Conservation (phyloP, 176 grass and related monocot genomes). For the Oryza meyeriana region DNA sequence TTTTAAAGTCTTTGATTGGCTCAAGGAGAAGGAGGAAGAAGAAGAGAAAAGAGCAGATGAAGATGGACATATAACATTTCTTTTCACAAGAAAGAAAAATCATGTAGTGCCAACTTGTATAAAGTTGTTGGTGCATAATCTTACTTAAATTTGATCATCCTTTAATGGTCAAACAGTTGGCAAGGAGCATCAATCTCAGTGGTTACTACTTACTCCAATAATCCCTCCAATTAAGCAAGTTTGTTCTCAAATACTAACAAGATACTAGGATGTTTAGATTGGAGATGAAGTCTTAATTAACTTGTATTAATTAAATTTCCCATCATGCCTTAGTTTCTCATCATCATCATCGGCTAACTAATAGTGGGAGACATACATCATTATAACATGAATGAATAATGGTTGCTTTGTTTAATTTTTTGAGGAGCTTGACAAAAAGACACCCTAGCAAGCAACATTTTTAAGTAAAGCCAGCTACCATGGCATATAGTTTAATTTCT, state of each 20-base stretch:
- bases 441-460: constrained; percentile 42
- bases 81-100: not conserved
- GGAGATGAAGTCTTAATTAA: constrained; percentile 32
- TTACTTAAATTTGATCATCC: constrained; percentile 7
- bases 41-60: not conserved
- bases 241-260: constrained; percentile 28
- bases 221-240: constrained; percentile 15
- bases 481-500: constrained; percentile 13
- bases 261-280: constrained; percentile 4
- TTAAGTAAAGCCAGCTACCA: constrained; percentile 52
- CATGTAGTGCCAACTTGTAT: constrained; percentile 1
- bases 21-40: not conserved
- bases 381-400: constrained; percentile 42
- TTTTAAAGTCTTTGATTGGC: not conserved
- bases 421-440: constrained; percentile 42
- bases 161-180: not conserved
- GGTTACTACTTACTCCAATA: constrained; percentile 11
- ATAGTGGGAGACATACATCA: constrained; percentile 59
- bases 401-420: constrained; percentile 40
- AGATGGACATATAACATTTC: not conserved
- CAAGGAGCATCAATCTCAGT: constrained; percentile 7
- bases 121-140: not conserved
- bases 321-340: constrained; percentile 34
- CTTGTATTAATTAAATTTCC: not conserved
- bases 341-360: constrained; percentile 37